Evolutionary conservation across 208 protist genomes (phyloP).

Genomic region (Balamuthia mandrillaris): DNA sequence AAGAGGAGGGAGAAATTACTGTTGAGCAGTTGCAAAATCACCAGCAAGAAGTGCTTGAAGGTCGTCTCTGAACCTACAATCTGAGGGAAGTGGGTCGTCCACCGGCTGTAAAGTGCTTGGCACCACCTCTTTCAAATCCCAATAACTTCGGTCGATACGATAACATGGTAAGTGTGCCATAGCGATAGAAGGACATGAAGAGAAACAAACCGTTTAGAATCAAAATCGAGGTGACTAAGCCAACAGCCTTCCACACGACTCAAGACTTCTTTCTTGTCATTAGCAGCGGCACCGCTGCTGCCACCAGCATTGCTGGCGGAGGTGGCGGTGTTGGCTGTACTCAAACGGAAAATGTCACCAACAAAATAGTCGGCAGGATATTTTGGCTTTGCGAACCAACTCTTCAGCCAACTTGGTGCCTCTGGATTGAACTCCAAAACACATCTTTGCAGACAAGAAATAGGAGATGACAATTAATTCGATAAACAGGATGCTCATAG

Average conservation of each 20-base stretch:
- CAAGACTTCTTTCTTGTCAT: background rate
- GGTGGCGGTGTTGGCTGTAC: too few relatives aligned
- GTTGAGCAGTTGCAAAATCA: background rate
- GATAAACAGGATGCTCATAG: background rate
- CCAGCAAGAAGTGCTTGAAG: background rate
- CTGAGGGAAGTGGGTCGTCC: slow-evolving; percentile 39
- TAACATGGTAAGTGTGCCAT: background rate
- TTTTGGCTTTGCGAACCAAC: background rate
- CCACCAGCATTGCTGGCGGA: too few relatives aligned
- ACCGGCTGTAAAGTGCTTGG: background rate
- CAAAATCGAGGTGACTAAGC: slow-evolving; percentile 26
- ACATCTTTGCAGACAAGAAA: background rate
- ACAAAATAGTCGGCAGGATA: background rate
- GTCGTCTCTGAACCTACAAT: slow-evolving; percentile 37
- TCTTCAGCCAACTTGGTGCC: background rate
- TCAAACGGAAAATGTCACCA: too few relatives aligned
- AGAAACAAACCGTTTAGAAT: background rate
- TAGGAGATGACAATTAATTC: background rate
- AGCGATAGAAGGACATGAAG: background rate
- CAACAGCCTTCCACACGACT: slow-evolving; percentile 8
- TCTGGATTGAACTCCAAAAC: background rate
- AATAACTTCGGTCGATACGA: slow-evolving; percentile 21
- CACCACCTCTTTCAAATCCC: slow-evolving; percentile 43
- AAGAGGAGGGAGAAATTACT: background rate
- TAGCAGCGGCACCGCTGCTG: too few relatives aligned